Percentiles rank a stretch among this genome's conserved stretches.
phyloP scores from a whole-genome alignment of 1,284 basidiomycete species.

The Agaricales sp. region DNA sequence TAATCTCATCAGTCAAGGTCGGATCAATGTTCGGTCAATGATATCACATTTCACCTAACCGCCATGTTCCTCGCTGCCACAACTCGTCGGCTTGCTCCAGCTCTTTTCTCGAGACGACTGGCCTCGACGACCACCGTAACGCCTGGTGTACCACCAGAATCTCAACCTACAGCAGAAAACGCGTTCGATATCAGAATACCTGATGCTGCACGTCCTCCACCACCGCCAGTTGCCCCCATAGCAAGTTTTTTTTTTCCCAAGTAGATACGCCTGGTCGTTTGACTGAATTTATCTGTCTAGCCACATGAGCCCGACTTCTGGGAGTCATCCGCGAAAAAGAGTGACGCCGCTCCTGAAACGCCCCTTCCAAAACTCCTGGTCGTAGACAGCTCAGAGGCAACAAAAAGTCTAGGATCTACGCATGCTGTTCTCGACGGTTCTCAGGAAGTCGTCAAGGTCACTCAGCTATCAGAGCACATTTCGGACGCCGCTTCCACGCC shows the following conservation, averaged over 20 bases:
- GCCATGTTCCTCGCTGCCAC: neutral
- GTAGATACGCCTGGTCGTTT: slow-evolving; percentile 5
- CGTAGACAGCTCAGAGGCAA: slow-evolving; percentile 45
- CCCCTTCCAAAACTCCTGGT: slow-evolving; percentile 60
- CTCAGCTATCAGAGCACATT: neutral
- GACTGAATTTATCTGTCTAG: slow-evolving; percentile 24
- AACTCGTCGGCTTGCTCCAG: slow-evolving; percentile 21
- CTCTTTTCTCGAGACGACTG: slow-evolving; percentile 15
- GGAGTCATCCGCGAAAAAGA: slow-evolving; percentile 40
- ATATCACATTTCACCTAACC: neutral
- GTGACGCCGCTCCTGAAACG: slow-evolving; percentile 17
- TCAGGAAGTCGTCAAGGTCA: neutral
- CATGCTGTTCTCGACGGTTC: neutral
- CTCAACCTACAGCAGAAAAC: slow-evolving; percentile 15
- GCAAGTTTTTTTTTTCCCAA: slow-evolving; percentile 30
- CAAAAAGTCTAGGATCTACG: neutral
- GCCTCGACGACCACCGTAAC: slow-evolving; percentile 15
- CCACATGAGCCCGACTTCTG: slow-evolving; percentile 68
- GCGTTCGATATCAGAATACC: slow-evolving; percentile 44
- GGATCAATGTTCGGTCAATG: no score
- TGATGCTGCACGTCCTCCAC: slow-evolving; percentile 32
- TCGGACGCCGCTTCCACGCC: no score
- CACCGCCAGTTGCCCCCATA: slow-evolving; percentile 40
- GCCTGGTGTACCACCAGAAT: slow-evolving; percentile 27
- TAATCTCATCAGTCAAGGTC: no score